These are phyloP conservation scores for Plasmodium cynomolgi DNA, from an alignment of 169 alveolate species.

Conservation along the genomic window DNA sequence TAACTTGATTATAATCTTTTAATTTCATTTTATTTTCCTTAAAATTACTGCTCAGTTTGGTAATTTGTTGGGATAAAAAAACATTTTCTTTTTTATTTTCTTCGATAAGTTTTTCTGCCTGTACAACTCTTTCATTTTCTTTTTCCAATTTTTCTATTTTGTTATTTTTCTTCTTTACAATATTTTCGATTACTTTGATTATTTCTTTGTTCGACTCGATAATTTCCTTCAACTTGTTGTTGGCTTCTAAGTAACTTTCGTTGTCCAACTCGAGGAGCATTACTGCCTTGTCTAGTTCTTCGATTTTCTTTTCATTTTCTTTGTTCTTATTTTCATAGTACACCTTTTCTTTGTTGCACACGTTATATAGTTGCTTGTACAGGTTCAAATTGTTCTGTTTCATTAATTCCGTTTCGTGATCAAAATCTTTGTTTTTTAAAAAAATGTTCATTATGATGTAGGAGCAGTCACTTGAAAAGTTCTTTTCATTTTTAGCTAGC, in stretches of 20 bases:
- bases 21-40: constrained; percentile 47
- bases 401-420: constrained; percentile 45
- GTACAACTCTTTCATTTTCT: constrained; percentile 45
- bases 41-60: constrained; percentile 29
- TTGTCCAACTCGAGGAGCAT: constrained; percentile 66
- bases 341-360: constrained; percentile 47
- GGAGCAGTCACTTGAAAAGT: constrained; percentile 23
- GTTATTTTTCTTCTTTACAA: constrained; percentile 42
- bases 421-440: constrained; percentile 56
- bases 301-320: constrained; percentile 72
- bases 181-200: constrained; percentile 47
- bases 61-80: constrained; percentile 35
- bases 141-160: constrained; percentile 70
- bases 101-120: constrained; percentile 46
- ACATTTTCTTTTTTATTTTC: constrained; percentile 61
- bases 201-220: constrained; percentile 66
- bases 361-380: constrained; percentile 44
- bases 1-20: constrained; percentile 32
- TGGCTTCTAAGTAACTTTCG: constrained; percentile 46
- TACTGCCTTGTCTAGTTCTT: constrained; percentile 62
- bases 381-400: constrained; percentile 56
- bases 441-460: constrained; percentile 60
- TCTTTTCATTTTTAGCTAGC: constrained; percentile 13
- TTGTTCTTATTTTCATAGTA: constrained; percentile 40
- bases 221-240: constrained; percentile 57